Conservation (phyloP, 23 red algal genomes). For the Gracilaria vermiculophylla region DNA sequence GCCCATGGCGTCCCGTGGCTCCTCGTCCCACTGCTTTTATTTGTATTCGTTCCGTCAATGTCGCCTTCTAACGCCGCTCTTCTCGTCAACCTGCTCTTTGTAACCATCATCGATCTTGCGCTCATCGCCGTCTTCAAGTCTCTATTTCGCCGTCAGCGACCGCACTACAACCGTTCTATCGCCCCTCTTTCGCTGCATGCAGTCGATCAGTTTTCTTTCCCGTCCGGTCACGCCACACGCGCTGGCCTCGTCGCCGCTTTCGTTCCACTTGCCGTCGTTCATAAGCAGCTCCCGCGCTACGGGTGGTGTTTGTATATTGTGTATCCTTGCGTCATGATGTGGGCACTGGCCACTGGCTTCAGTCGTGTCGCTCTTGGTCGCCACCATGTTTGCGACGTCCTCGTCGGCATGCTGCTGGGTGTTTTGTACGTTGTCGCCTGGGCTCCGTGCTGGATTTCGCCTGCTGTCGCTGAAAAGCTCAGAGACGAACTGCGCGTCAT, state of each 20-base stretch:
- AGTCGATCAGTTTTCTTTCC: constrained; percentile 84
- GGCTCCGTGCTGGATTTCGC: constrained; percentile 46
- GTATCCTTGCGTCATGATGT: constrained; percentile 9
- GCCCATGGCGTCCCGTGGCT: constrained; percentile 83
- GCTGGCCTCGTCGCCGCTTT: constrained; percentile 43
- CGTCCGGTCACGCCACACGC: constrained; percentile 77
- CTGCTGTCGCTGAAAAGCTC: background rate
- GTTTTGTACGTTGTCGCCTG: constrained; percentile 34
- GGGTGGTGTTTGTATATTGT: background rate
- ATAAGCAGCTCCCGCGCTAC: background rate
- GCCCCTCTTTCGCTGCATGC: constrained; percentile 48
- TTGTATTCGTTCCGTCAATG: constrained; percentile 19
- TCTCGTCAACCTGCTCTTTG: constrained; percentile 39
- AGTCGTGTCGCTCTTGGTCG: constrained; percentile 72
- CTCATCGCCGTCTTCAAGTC: constrained; percentile 63
- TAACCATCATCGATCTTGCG: constrained; percentile 54
- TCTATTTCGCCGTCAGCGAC: constrained; percentile 46
- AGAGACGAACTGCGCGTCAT: constrained; percentile 12
- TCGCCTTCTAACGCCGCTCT: constrained; percentile 3
- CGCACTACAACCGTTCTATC: constrained; percentile 65
- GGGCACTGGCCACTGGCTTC: constrained; percentile 35
- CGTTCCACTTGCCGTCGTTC: background rate
- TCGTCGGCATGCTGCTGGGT: constrained; percentile 62
- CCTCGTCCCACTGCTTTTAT: constrained; percentile 6
- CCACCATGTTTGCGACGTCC: constrained; percentile 74